Conservation (phyloP, 345 rosid genomes). For the Boechera divaricarpa region DNA sequence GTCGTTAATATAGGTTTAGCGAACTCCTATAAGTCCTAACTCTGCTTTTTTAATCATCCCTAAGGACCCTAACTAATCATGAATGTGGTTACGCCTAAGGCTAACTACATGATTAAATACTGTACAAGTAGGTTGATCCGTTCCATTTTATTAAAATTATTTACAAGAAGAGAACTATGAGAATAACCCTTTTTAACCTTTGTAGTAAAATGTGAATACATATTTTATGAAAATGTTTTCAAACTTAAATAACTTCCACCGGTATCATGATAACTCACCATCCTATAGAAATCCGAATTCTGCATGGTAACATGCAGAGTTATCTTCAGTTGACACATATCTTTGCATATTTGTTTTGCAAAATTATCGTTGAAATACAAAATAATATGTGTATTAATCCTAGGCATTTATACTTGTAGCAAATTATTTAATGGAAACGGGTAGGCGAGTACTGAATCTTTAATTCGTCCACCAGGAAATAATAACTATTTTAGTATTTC, state of each 20-base stretch:
- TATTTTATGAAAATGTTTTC: background rate
- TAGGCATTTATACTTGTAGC: slow-evolving; percentile 28
- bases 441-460: slow-evolving; percentile 44
- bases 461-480: slow-evolving; percentile 42
- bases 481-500: slow-evolving; percentile 24
- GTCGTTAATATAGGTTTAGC: slow-evolving; percentile 9
- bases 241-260: background rate
- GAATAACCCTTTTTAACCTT: background rate
- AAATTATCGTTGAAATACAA: slow-evolving; percentile 8
- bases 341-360: slow-evolving; percentile 3
- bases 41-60: background rate
- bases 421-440: slow-evolving; percentile 33
- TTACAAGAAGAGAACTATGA: background rate
- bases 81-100: background rate
- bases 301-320: slow-evolving; percentile 13
- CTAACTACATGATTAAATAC: background rate
- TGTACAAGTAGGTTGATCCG: background rate
- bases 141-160: background rate
- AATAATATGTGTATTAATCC: background rate
- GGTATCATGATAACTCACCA: background rate
- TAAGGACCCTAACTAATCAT: background rate
- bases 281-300: background rate
- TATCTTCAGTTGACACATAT: slow-evolving; percentile 1
- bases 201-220: background rate
- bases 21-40: background rate